phyloP scores from a whole-genome alignment of 805 yeast genomes.

The Ogataea ganodermae region DNA sequence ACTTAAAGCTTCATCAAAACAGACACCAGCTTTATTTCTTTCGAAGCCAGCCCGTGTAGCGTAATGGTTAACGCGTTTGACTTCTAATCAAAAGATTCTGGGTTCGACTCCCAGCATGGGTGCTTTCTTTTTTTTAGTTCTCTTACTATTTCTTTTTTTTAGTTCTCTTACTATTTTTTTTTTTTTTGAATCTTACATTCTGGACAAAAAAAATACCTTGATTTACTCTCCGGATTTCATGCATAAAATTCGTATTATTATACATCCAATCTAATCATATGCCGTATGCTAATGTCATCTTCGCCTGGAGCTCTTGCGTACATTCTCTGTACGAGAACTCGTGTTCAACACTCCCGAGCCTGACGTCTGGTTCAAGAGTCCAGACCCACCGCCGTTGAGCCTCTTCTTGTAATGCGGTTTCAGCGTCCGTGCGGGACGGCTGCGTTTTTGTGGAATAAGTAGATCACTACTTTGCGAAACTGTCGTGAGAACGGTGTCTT shows the following conservation, averaged over 20 bases:
- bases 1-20: too few relatives aligned
- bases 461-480: neutral
- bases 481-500: neutral
- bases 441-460: constrained; percentile 1
- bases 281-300: neutral
- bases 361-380: neutral
- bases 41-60: constrained; percentile 50
- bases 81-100: constrained; percentile 66
- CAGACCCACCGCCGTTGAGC: neutral
- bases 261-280: neutral
- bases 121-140: constrained; percentile 26
- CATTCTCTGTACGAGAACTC: neutral
- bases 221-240: neutral
- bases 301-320: neutral
- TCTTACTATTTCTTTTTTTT: constrained; percentile 15
- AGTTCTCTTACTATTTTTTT: neutral
- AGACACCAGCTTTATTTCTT: neutral
- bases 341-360: neutral
- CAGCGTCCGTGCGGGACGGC: neutral
- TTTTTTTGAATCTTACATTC: neutral
- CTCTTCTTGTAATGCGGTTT: neutral
- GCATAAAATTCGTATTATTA: neutral
- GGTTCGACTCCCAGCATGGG: constrained; percentile 59
- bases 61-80: constrained; percentile 69
- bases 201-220: neutral